Evolutionary conservation across 208 protist genomes (phyloP).

Genomic region (Crithidia mellificae): DNA sequence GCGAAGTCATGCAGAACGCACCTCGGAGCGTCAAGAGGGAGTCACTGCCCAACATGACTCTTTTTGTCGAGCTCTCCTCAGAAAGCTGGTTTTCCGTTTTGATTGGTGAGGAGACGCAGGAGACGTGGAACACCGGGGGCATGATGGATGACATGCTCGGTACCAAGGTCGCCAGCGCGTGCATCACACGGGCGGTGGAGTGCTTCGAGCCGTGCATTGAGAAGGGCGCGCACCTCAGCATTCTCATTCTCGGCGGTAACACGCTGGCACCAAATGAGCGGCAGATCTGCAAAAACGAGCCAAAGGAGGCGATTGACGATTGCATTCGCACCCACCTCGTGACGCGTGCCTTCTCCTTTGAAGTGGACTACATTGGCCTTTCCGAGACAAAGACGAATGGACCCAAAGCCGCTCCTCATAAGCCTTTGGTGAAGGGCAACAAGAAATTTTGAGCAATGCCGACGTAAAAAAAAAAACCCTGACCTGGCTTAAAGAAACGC

Average conservation of each 20-base stretch:
- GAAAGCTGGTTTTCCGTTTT: constrained; percentile 17
- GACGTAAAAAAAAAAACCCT: too few relatives aligned
- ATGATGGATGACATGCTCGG: constrained; percentile 20
- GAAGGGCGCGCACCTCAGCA: constrained; percentile 13
- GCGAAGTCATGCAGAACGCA: not conserved
- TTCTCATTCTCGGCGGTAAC: constrained; percentile 11
- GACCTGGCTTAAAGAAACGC: too few relatives aligned
- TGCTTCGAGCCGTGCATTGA: constrained; percentile 22
- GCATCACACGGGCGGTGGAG: constrained; percentile 7
- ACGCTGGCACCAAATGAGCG: not conserved
- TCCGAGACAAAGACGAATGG: not conserved
- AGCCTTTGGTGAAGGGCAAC: not conserved
- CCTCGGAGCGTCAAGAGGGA: constrained; percentile 3
- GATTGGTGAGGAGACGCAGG: constrained; percentile 21
- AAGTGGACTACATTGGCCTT: constrained; percentile 8
- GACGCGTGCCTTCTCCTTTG: constrained; percentile 15
- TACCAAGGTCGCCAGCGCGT: not conserved
- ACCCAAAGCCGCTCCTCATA: not conserved
- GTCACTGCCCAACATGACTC: constrained; percentile 8
- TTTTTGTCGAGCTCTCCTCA: constrained; percentile 10
- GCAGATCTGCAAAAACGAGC: constrained; percentile 17
- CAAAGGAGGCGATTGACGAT: constrained; percentile 5
- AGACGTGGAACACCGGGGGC: constrained; percentile 20
- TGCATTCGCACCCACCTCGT: constrained; percentile 18
- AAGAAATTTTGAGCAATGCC: too few relatives aligned